These are phyloP conservation scores for Termitomyces sp. DNA, from an alignment of 1,284 basidiomycete species.

Conservation along the genomic window DNA sequence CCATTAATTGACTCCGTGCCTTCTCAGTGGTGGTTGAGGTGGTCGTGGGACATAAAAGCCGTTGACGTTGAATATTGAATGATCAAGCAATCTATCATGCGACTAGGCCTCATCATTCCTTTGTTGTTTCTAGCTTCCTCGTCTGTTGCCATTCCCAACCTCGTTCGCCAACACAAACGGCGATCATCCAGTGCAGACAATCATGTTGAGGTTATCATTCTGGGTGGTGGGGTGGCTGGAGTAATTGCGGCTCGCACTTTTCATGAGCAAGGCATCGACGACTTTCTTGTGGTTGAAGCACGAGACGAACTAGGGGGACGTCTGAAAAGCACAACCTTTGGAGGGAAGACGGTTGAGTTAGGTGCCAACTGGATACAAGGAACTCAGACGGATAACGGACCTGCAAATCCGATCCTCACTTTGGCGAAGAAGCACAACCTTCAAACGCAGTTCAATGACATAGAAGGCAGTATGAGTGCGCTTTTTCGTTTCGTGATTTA, in stretches of 20 bases:
- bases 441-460: conserved; percentile 41
- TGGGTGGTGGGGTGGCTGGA: conserved; percentile 64
- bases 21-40: not conserved
- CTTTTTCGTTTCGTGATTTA: conserved; percentile 4
- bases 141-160: not conserved
- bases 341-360: conserved; percentile 47
- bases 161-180: not conserved
- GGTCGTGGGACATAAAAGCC: not conserved
- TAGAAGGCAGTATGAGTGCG: conserved; percentile 47
- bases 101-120: not conserved
- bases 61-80: not conserved
- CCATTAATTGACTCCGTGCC: not conserved
- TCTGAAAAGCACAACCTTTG: conserved; percentile 46
- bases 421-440: conserved; percentile 56
- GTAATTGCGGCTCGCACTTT: conserved; percentile 62
- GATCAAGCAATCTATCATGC: not conserved
- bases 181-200: not conserved
- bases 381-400: conserved; percentile 44
- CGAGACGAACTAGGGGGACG: conserved; percentile 58
- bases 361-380: conserved; percentile 75
- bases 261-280: conserved; percentile 48
- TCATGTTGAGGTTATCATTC: conserved; percentile 27
- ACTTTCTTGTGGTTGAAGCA: conserved; percentile 62
- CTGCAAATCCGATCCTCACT: conserved; percentile 56
- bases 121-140: not conserved